These are phyloP conservation scores for Lactarius hatsudake DNA, from an alignment of 768 basidiomycete species.

Conservation along the genomic window DNA sequence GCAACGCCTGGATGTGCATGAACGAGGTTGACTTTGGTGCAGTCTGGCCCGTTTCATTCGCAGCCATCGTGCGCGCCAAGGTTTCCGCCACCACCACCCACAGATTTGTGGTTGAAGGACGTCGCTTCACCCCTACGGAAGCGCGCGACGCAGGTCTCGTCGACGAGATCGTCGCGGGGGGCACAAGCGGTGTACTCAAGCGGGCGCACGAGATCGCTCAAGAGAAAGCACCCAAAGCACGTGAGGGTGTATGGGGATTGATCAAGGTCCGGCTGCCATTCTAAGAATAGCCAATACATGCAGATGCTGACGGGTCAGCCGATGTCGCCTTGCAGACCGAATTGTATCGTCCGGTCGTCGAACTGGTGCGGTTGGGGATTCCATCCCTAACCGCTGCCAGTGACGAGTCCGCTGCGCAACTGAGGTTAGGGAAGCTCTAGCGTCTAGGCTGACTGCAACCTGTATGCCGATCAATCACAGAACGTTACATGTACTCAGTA, in stretches of 20 bases:
- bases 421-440: constrained; percentile 37
- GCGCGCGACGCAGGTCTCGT: constrained; percentile 63
- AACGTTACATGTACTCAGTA: not conserved
- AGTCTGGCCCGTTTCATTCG: constrained; percentile 70
- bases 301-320: constrained; percentile 13
- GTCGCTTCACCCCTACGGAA: constrained; percentile 73
- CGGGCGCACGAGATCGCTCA: constrained; percentile 65
- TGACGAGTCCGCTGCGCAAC: constrained; percentile 52
- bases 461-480: not conserved
- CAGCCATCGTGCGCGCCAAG: constrained; percentile 61
- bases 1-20: constrained; percentile 87
- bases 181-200: constrained; percentile 56
- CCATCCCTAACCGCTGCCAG: constrained; percentile 37
- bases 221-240: constrained; percentile 48
- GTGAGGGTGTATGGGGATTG: constrained; percentile 65
- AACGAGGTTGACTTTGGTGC: constrained; percentile 90
- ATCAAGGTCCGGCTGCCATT: constrained; percentile 52
- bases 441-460: not conserved
- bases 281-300: not conserved
- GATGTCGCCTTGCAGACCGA: constrained; percentile 41
- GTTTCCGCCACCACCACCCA: constrained; percentile 60
- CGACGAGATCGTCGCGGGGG: constrained; percentile 63
- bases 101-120: constrained; percentile 76
- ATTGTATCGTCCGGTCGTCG: constrained; percentile 55
- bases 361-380: constrained; percentile 38